Conservation (phyloP, 2,329 filamentous ascomycete species). For the Sordariomycetes sp. region DNA sequence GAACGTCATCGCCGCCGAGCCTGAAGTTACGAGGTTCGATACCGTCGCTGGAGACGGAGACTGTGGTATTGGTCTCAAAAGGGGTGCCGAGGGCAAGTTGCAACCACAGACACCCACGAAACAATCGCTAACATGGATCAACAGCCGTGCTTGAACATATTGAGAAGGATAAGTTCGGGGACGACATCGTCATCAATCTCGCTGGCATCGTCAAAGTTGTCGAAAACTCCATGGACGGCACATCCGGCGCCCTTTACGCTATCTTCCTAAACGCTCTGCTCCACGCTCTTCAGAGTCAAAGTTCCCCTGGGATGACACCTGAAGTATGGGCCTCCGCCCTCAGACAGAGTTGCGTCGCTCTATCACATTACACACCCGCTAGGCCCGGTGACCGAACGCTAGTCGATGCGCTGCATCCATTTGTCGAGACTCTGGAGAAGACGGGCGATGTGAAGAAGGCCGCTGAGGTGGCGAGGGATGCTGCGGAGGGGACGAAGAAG, state of each 20-base stretch:
- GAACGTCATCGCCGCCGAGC: slow-evolving; percentile 55
- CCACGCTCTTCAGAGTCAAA: slow-evolving; percentile 42
- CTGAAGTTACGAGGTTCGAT: slow-evolving; percentile 64
- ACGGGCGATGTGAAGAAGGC: slow-evolving; percentile 63
- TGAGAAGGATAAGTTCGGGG: slow-evolving; percentile 30
- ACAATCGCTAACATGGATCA: slow-evolving; percentile 9
- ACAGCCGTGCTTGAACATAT: slow-evolving; percentile 45
- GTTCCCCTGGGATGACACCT: slow-evolving; percentile 26
- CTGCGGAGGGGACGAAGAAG: slow-evolving; percentile 75
- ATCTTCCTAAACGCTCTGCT: slow-evolving; percentile 87
- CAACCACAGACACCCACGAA: not conserved
- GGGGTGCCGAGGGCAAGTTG: slow-evolving; percentile 65
- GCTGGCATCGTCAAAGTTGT: slow-evolving; percentile 43
- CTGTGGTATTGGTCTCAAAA: slow-evolving; percentile 77
- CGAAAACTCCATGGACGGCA: slow-evolving; percentile 52
- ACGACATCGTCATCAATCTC: slow-evolving; percentile 44
- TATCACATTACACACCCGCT: slow-evolving; percentile 82
- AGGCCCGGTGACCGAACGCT: slow-evolving; percentile 83
- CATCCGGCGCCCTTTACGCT: slow-evolving; percentile 54
- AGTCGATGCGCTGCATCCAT: slow-evolving; percentile 82
- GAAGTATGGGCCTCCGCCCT: slow-evolving; percentile 55
- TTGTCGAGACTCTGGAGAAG: slow-evolving; percentile 61
- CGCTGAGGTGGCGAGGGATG: slow-evolving; percentile 64
- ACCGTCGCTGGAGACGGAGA: slow-evolving; percentile 87
- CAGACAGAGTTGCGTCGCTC: slow-evolving; percentile 56